Base-by-base conservation (phyloP, 2,329 filamentous ascomycete species). In the Aureobasidium pullulans region DNA sequence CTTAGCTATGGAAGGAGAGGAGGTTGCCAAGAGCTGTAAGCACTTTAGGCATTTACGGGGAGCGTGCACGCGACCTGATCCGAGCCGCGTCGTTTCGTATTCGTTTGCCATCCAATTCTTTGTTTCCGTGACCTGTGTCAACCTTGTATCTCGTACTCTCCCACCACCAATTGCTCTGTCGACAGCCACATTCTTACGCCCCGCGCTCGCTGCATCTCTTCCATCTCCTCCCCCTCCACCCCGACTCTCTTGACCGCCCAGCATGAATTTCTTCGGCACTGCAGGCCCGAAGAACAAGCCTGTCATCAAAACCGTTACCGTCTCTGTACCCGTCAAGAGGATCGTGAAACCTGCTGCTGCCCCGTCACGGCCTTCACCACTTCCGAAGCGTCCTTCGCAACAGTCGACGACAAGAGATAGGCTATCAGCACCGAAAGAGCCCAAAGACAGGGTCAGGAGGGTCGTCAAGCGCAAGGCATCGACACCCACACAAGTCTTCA, bases 381-480 rank as follows among this genome's bases (percentile, higher is more conserved):
- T 40, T 23, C 32, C 43, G 8, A 57, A 57, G 23, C 42, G 54
- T n/a, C 43, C 54, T 19, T 57, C 54, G 43, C 54, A 57, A 15
- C 16, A 23, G 5, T 31, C 54, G 4, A 11, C 15, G 8, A 9
- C 15, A 19, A 37, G 32, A 13, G 34, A 40, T 34, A 44, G 43
- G 19, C 16, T 37, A 5, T 11, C 52, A 32, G 31, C 13, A 10
- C 29, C 39, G 19, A 23, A 46, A 32, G 57, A 59, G 19, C 56
- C 56, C 32, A 59, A 59, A 53, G 57, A 53, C 19, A 59, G 57
- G 46, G 57, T 59, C 6, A 44, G 66, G 32, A 66, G 66, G 62
- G 68, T 68, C 10, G 61, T 69, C 13, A 72, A 73, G 61, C 63
- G 71, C 49, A 72, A 72, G 63, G 70, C 67, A 49, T 66, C 66